Base-by-base conservation (phyloP, 345 rosid species). In the Lepidium didymum region DNA sequence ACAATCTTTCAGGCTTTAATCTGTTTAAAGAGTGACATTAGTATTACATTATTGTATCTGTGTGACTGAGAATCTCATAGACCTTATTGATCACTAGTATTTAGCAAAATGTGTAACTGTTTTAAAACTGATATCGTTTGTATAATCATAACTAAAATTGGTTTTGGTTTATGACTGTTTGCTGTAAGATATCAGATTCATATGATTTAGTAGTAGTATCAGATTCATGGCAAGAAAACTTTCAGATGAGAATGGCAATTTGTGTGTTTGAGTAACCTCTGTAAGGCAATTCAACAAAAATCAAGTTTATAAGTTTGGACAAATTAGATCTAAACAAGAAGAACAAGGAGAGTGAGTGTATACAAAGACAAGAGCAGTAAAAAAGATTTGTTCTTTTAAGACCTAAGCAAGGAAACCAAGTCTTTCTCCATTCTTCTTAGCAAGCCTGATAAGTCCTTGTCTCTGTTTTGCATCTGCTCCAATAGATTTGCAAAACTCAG, bases 381-480 rank as follows among this genome's bases (percentile, higher is more conserved):
- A 5, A 14, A 25, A 41, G 65, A 27, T 61, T 3, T 37, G 34
- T 38, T 57, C 10, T 1, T 56, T 8, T 1, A 38, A 38, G 47
- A 37, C 29, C 79, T 79, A 94, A 10, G 97, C 99, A 37, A 90
- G 95, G 76, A 94, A 94, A 2, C 99, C 99, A 58, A 94, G 96
- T 66, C 77, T 86, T 43, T 94, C 97, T 34, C 99, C 99, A 62
- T 94, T 94, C 84, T 90, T 94, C 85, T 90, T 94, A n/a, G 96
- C 99, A 71, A 94, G 66, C 47, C 99, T 84, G 38, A 94, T 94
- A 60, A 94, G 78, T 14, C 99, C 97, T 78, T 94, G 99, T 83
- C 97, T 87, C 74, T 90, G 99, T 70, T 94, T 94, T 0, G 87
- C 79, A 83, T 94, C 99, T 5, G 99, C 97, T 72, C 99, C 99